Base-by-base conservation (phyloP, 225 moss, liverwort and hornwort genomes). In the Physcomitrellopsis africana region DNA sequence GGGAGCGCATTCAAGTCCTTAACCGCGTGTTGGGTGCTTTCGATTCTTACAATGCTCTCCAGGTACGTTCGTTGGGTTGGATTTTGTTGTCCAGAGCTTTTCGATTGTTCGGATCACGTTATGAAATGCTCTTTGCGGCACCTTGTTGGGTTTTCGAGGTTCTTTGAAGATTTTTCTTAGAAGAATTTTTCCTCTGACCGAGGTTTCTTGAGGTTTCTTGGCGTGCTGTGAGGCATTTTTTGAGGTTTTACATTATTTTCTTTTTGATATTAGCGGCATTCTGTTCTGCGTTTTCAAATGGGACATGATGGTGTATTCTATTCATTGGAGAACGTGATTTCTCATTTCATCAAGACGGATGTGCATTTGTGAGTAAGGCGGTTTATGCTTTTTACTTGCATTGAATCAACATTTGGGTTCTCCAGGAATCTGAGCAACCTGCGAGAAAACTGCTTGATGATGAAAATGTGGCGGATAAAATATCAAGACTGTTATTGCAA, bases 371-470 rank as follows among this genome's bases (percentile, higher is more conserved):
- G 0, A 18, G 47, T 32, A n/a, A 56, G 49, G 60, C 42, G 68
- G 55, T 57, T 52, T 73, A 10, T 52, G n/a, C 5, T 11, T 24
- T 17, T 68, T 42, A 43, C 12, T 56, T 62, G 14, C 11, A 15
- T 20, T 5, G 20, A 27, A 26, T 7, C 10, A 19, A 22, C 23
- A 2, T 74, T 29, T 51, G 22, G 17, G 22, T 53, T 76, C 32
- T 26, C 69, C 79, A 92, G 94, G 88, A 79, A 52, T 91, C 83
- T 11, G 73, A 86, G 60, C 68, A 26, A 44, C 85, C 89, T 54
- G 87, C 71, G 1, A 85, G 84, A 60, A 68, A 75, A 14, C 70
- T 95, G 74, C 71, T 92, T 46, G 63, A 86, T 1, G 88, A 91
- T 52, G 89, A 85, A 18, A 76, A 57, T 46, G 70, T 86, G 26